Evolutionary conservation across 2,329 filamentous ascomycete genomes (phyloP), one percentile per base, ranked within the genome.

Genomic region (Neopestalotiopsis clavispora): DNA sequence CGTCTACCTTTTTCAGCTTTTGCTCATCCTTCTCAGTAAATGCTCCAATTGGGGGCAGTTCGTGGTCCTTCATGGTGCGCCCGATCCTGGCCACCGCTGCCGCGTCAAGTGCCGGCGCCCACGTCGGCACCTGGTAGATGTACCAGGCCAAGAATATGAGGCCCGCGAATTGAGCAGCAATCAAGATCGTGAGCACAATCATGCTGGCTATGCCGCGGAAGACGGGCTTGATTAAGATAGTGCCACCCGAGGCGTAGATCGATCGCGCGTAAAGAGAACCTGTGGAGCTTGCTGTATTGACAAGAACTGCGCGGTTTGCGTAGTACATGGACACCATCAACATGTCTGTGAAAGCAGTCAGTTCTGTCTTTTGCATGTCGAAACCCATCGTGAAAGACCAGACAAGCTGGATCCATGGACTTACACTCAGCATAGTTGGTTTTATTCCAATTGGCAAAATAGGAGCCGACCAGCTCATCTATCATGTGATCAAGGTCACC

Each of bases 261-360:
- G 45, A 20, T 38, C 69, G 68, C 28, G 45, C 68, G 28, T 38
- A 49, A 10, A 56, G 58, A 28, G 64, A n/a, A 7, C 10, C n/a
- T 40, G 62, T 64, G n/a, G 30, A 59, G 30, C 64, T 3, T 23
- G 38, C 40, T 1, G 68, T 71, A 61, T 71, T 65, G 4, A 67
- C 66, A 2, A 70, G 40, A 4, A 71, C 66, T 4, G 70, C 70
- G n/a, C 65, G 64, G 67, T 71, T 71, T 1, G 70, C 69, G 30
- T 68, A 69, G 62, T 70, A 71, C 67, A 70, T 71, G 69, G 67
- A 69, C n/a, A 71, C 66, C 69, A 67, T 71, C 28, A 70, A 38
- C 49, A 66, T 69, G 38, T 71, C 60, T 63, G 20, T 14, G 13
- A 34, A 63, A 17, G 2, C 34, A 20, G 17, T 38, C 14, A 63